Conservation (phyloP, 2,329 filamentous ascomycete genomes). For the Pseudocercospora eumusae region DNA sequence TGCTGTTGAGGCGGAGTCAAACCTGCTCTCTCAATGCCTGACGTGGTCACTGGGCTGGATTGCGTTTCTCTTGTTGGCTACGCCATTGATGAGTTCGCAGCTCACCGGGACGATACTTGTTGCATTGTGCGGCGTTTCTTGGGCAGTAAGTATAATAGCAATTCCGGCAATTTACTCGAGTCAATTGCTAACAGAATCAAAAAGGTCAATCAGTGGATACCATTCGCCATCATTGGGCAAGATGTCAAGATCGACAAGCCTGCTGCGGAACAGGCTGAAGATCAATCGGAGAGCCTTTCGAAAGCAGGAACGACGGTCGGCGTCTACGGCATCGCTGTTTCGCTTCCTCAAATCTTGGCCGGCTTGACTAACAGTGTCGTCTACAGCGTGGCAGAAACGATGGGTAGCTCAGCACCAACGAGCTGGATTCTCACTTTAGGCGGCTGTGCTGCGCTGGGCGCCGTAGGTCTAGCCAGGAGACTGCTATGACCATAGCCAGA, state of each 20-base stretch:
- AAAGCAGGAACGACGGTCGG: not conserved
- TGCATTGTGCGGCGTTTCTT: constrained; percentile 1
- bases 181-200: not conserved
- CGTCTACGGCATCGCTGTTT: constrained; percentile 2
- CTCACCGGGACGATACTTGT: not conserved
- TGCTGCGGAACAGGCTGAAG: not conserved
- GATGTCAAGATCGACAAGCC: not conserved
- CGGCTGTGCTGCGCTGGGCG: constrained; percentile 2
- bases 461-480: not conserved
- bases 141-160: constrained; percentile 3
- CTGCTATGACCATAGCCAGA: not conserved
- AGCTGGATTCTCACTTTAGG: constrained; percentile 4
- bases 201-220: not conserved
- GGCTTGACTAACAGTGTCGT: not conserved
- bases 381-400: not conserved
- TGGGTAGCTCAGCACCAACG: not conserved
- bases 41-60: not conserved
- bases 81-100: not conserved
- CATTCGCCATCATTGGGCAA: constrained; percentile 1
- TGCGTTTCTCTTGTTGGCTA: not conserved
- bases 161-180: no score
- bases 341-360: constrained; percentile 1
- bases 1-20: not conserved
- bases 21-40: not conserved
- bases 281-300: not conserved